Evolutionary conservation across 2,329 filamentous ascomycete species (phyloP), one percentile per base, ranked within the genome.

Genomic region (Ramularia endophylla): DNA sequence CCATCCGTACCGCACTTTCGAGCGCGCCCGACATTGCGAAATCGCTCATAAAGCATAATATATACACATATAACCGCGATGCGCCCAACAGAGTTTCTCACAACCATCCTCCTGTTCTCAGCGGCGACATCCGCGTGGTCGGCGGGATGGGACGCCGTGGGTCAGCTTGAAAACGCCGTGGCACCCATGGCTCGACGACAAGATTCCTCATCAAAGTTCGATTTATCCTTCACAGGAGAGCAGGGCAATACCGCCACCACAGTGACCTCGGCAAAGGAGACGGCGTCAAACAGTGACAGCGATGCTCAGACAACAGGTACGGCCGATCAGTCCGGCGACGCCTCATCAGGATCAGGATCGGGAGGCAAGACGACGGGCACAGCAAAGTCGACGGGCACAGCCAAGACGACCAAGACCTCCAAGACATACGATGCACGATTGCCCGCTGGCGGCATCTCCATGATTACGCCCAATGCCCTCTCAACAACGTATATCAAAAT

Each of bases 401-500:
- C 44, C 36, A 52, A 46, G 39, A 48, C 38, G 11, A 28, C 47
- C 22, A 36, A 51, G 12, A 50, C 48, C 11, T 52, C 62, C 15
- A 68, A 61, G 42, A 68, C 64, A 22, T 74, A 77, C 56, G 72
- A 79, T 48, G 61, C 74, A 36, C 69, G 73, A 41, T 59, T 72
- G 12, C 73, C 72, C 16, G 68, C 75, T 3, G 80, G 80, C 33
- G 79, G 78, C 39, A 68, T 83, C 41, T 68, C 70, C 32, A 78
- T 83, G 75, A 65, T 81, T 40, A 80, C 75, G 5, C 80, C 80
- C 2, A 65, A 67, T 36, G 66, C 68, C 7, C 66, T 70, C 12
- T 64, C 71, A 4, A 52, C 55, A 7, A 71, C 73, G 40, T 83
- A 76, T 64, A 82, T 79, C 70, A 83, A 81, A 60, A 74, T 83